phyloP scores from a whole-genome alignment of 139 green algal species.

The Protoeuglena noctilucae region DNA sequence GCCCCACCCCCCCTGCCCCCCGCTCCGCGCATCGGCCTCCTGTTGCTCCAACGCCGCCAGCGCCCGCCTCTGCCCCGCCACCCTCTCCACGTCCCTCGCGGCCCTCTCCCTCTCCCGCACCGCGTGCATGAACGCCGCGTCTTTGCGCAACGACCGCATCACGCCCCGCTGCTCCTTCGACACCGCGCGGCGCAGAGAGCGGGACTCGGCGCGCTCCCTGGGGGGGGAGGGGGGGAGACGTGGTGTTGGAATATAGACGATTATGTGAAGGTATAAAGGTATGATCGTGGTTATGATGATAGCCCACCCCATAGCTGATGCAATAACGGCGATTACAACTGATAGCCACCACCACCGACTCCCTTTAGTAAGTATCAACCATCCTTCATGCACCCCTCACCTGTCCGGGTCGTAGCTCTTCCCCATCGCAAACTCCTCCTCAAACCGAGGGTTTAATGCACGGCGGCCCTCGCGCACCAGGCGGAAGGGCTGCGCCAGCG shows the following conservation, averaged over 20 bases:
- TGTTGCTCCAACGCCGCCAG: constrained; percentile 59
- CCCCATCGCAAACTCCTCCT: constrained; percentile 53
- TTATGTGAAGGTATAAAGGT: too few species aligned
- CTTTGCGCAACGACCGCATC: constrained; percentile 80
- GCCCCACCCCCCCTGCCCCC: constrained; percentile 74
- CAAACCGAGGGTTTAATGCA: constrained; percentile 72
- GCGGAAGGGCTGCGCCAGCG: constrained; percentile 8
- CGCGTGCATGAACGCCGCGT: constrained; percentile 52
- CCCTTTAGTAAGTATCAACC: too few species aligned
- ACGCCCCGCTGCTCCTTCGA: constrained; percentile 44
- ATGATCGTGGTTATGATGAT: too few species aligned
- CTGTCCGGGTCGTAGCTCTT: constrained; percentile 69
- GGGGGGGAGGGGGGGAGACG: too few species aligned
- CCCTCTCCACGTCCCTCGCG: constrained; percentile 16
- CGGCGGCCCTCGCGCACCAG: constrained; percentile 7
- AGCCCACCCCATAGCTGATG: too few species aligned
- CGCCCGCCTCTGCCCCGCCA: constrained; percentile 11
- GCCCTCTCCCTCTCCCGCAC: constrained; percentile 17
- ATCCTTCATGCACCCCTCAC: constrained; percentile 10
- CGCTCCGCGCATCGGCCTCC: constrained; percentile 61
- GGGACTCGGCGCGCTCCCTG: constrained; percentile 35
- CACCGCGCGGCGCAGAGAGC: constrained; percentile 43
- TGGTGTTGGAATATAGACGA: too few species aligned
- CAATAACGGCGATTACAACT: too few species aligned
- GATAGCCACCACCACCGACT: too few species aligned